phyloP scores from a whole-genome alignment of 306 rosid species.

The Canavalia ensiformis region DNA sequence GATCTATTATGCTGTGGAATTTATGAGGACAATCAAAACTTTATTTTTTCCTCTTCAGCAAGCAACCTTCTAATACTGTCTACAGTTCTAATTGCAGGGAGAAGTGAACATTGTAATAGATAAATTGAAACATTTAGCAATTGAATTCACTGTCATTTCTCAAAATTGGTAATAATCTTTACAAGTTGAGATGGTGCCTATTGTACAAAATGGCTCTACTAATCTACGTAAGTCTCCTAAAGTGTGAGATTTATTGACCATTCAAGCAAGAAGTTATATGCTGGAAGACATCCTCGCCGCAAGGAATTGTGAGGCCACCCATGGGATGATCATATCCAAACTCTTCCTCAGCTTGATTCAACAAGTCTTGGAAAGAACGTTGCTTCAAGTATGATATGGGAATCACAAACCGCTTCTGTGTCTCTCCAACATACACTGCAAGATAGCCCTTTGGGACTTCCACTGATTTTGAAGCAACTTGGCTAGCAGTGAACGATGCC shows the following conservation, averaged over 20 bases:
- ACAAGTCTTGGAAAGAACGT: conserved; percentile 5
- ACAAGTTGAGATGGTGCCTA: background rate
- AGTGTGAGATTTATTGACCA: background rate
- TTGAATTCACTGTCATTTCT: too few species aligned
- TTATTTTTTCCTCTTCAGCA: too few species aligned
- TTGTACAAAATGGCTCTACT: background rate
- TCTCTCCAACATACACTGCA: conserved; percentile 31
- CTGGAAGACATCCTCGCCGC: conserved; percentile 34
- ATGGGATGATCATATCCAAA: conserved; percentile 54
- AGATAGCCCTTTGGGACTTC: conserved; percentile 9
- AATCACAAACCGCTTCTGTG: background rate
- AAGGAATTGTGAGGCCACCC: conserved; percentile 59
- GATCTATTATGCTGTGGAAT: too few species aligned
- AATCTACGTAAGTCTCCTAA: background rate
- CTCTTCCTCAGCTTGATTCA: conserved; percentile 21
- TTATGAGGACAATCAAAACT: too few species aligned
- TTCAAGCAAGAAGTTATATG: conserved; percentile 39
- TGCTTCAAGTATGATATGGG: conserved; percentile 18
- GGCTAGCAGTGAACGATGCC: too few species aligned
- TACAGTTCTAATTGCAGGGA: too few species aligned
- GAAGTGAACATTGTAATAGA: too few species aligned
- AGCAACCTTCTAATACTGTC: too few species aligned
- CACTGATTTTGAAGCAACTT: too few species aligned
- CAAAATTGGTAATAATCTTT: background rate
- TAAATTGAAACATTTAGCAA: too few species aligned